Base-by-base conservation (phyloP, 2,329 filamentous ascomycete genomes). In the Geosmithia putterillii region DNA sequence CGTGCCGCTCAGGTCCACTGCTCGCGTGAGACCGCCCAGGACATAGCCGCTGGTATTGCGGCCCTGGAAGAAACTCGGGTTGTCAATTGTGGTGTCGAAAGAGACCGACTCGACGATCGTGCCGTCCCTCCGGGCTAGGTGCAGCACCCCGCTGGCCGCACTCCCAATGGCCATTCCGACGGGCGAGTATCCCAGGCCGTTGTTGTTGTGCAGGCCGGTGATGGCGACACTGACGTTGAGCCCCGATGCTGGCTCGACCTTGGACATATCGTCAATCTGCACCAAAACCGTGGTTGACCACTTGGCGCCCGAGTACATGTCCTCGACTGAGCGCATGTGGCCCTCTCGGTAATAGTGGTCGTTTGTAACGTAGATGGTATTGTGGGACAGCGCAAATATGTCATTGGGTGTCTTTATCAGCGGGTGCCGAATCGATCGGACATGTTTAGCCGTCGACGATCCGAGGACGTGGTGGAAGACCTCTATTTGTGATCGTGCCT, bases 401-500 rank as follows among this genome's bases (percentile, higher is more conserved):
- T 81, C 77, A 47, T 81, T 81, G 1, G 77, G 76, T 0, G 74
- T 79, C 9, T 52, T 54, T 40, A 81, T 67, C 28, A 76, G 49
- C 1, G 71, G 66, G 51, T 80, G 65, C 35, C 56, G 58, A 28
- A 81, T 61, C 0, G 74, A 70, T 14, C 75, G 71, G 6, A 80
- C 42, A 49, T 79, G 70, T 2, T 48, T 58, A 8, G 60, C 60
- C 0, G 57, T 57, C 0, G 55, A 47, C 1, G 68, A 62, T 8
- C 66, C 66, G 17, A 76, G 51, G 1, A 58, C 54, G 48, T 81
- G 69, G 47, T 70, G 65, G 51, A 81, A 80, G 4, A 81, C 48
- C 51, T 81, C 77, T 35, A 81, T 54, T 9, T 70, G 69, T 0
- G 76, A 79, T 1, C 63, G 63, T 0, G 68, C 64, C 46, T 66